These are phyloP conservation scores for Coprinopsis marcescibilis DNA, from an alignment of 768 basidiomycete species.

Conservation along the genomic window DNA sequence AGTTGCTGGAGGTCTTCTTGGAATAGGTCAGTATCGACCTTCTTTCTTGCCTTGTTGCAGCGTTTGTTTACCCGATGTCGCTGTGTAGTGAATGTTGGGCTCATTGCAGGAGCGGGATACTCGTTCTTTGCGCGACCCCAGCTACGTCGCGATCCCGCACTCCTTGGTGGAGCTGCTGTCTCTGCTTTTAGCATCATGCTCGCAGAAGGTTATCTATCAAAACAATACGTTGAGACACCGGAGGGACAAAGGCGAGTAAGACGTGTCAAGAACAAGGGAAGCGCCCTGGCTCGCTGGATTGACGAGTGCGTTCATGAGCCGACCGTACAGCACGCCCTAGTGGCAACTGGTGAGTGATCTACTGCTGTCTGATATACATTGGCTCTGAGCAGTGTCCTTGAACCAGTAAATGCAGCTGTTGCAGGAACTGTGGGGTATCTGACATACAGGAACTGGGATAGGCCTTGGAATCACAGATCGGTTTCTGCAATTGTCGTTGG, in stretches of 20 bases:
- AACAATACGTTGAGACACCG: conserved; percentile 54
- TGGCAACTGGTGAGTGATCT: conserved; percentile 48
- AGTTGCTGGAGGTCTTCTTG: conserved; percentile 67
- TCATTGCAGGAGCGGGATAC: conserved; percentile 57
- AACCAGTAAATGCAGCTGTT: conserved; percentile 57
- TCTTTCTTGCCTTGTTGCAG: neutral
- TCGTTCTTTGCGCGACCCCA: conserved; percentile 57
- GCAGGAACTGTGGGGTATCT: conserved; percentile 60
- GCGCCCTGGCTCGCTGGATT: conserved; percentile 45
- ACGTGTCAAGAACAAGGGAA: conserved; percentile 53
- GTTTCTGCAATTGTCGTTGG: conserved; percentile 56
- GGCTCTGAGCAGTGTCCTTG: conserved; percentile 1
- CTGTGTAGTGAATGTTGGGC: conserved; percentile 67
- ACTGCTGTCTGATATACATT: neutral
- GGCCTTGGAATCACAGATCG: conserved; percentile 59
- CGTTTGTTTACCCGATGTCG: neutral
- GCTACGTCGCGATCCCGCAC: conserved; percentile 50
- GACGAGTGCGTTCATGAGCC: conserved; percentile 57
- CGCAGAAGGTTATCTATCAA: conserved; percentile 57
- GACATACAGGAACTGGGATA: conserved; percentile 61
- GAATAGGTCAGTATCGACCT: conserved; percentile 44
- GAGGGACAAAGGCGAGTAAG: conserved; percentile 52
- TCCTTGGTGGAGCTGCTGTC: conserved; percentile 48
- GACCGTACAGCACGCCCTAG: conserved; percentile 57
- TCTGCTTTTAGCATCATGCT: conserved; percentile 52